Percentiles rank a stretch among this genome's conserved stretches.
Evolutionary conservation across 2,329 filamentous ascomycete genomes (phyloP).

Genomic region (Sordariomycetes sp.): DNA sequence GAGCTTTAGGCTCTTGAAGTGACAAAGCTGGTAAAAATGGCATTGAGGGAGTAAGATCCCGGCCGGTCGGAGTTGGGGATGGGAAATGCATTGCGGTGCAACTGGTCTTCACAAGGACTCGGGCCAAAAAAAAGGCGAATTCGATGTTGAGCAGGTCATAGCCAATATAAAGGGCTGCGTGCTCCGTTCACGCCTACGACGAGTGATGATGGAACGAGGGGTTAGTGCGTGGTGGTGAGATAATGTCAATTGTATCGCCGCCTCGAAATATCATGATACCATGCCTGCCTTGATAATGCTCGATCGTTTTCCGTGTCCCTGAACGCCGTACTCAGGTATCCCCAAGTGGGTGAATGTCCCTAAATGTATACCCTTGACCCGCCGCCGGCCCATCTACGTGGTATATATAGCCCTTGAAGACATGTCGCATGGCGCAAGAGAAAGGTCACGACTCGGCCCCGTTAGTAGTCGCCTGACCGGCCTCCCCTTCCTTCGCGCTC

Average conservation of each 20-base stretch:
- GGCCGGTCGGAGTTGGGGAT: slow-evolving; percentile 3
- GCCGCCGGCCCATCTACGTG: neutral
- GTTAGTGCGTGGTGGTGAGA: neutral
- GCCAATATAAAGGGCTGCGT: neutral
- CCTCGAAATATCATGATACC: neutral
- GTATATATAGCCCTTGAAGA: neutral
- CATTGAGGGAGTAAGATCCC: neutral
- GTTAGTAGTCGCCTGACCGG: neutral
- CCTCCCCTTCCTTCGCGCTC: neutral
- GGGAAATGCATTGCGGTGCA: slow-evolving; percentile 4
- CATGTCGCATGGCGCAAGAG: neutral
- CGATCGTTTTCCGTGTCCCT: neutral
- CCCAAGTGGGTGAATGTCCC: neutral
- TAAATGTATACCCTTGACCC: neutral
- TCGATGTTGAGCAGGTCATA: slow-evolving; percentile 1
- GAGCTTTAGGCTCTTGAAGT: neutral
- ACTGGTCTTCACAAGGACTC: neutral
- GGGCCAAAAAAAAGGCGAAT: neutral
- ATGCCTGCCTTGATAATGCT: neutral
- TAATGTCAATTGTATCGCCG: neutral
- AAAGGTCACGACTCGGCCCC: neutral
- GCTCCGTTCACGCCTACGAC: neutral
- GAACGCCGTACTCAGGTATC: neutral
- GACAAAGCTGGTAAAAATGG: neutral
- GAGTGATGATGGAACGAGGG: neutral